phyloP scores from a whole-genome alignment of 73 alveolate genomes.

The Loxodes magnus region DNA sequence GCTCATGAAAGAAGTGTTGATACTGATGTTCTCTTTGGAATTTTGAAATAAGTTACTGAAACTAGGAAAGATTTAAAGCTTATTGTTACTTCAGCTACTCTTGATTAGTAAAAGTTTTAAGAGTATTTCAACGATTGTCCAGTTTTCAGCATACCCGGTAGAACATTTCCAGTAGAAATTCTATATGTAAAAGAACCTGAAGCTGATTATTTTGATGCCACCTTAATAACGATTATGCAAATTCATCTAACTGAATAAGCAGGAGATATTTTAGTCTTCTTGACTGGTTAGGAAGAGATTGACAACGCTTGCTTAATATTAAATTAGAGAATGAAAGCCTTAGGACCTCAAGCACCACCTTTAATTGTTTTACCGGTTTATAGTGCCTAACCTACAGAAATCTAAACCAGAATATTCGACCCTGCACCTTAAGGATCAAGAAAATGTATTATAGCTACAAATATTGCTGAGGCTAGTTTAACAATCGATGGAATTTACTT shows the following conservation, averaged over 20 bases:
- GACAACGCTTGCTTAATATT: constrained; percentile 98
- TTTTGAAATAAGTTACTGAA: constrained; percentile 64
- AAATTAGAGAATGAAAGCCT: constrained; percentile 84
- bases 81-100: constrained; percentile 97
- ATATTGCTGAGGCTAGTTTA: constrained; percentile 98
- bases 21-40: constrained; percentile 99
- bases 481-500: constrained; percentile 97
- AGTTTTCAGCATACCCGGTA: constrained; percentile 99
- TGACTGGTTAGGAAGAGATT: constrained; percentile 99
- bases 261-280: constrained; percentile 93
- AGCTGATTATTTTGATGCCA: constrained; percentile 97
- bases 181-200: constrained; percentile 96
- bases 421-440: constrained; percentile 97
- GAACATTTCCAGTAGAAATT: constrained; percentile 93
- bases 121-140: constrained; percentile 96
- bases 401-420: constrained; percentile 89
- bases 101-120: constrained; percentile 87
- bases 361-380: constrained; percentile 94
- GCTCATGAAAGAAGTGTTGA: constrained; percentile 99
- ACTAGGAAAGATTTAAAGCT: constrained; percentile 62
- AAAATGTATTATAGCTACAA: constrained; percentile 97
- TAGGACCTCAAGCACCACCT: constrained; percentile 93
- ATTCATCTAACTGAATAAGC: constrained; percentile 82
- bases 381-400: constrained; percentile 96
- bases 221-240: constrained; percentile 91